These are phyloP conservation scores for Sophora flavescens DNA, from an alignment of 306 rosid species.

Conservation along the genomic window DNA sequence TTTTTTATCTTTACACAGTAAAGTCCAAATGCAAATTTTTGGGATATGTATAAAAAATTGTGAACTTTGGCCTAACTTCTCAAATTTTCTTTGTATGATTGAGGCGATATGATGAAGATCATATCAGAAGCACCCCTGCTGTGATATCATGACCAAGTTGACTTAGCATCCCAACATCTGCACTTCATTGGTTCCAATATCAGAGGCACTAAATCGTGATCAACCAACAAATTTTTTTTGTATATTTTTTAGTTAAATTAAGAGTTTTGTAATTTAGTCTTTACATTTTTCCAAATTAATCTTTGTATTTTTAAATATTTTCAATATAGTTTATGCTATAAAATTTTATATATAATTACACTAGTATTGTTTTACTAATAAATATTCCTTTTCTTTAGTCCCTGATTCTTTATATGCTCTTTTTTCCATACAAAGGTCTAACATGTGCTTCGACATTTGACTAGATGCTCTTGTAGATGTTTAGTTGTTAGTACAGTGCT, in stretches of 20 bases:
- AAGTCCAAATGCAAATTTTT: slow-evolving; percentile 29
- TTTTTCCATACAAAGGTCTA: no score
- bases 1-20: neutral
- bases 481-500: no score
- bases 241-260: neutral
- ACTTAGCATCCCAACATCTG: neutral
- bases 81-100: neutral
- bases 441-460: no score
- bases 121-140: slow-evolving; percentile 19
- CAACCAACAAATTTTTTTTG: neutral
- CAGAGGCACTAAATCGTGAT: slow-evolving; percentile 45
- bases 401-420: no score
- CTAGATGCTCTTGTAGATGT: no score
- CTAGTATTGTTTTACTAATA: no score
- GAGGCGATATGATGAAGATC: slow-evolving; percentile 38
- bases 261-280: no score
- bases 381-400: no score
- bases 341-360: no score
- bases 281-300: no score
- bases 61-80: slow-evolving; percentile 47
- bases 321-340: no score
- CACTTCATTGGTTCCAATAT: slow-evolving; percentile 47
- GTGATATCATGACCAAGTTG: slow-evolving; percentile 26
- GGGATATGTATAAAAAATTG: neutral
- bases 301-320: no score